These are phyloP conservation scores for Crithidia acanthocephali DNA, from an alignment of 208 protist genomes.

Conservation along the genomic window DNA sequence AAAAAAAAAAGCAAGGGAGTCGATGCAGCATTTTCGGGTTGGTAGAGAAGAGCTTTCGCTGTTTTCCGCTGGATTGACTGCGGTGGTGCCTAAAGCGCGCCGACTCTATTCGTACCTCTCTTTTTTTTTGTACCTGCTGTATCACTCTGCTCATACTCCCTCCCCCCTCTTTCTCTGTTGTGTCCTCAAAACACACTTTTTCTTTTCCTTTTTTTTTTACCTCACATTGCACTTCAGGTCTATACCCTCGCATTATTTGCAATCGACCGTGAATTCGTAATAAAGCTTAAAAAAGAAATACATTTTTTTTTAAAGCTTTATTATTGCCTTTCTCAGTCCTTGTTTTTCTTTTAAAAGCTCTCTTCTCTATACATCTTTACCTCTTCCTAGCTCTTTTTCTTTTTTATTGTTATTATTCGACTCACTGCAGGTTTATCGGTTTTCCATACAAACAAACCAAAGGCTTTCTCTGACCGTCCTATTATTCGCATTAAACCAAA, in stretches of 20 bases:
- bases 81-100: no score
- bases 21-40: no score
- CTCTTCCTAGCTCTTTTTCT: not conserved
- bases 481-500: not conserved
- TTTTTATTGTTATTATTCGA: not conserved
- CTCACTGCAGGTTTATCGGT: not conserved
- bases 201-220: no score
- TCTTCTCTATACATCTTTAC: constrained; percentile 1
- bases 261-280: constrained; percentile 6
- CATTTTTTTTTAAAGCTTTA: constrained; percentile 4
- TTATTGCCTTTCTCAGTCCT: constrained; percentile 1
- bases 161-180: no score
- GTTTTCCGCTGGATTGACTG: no score
- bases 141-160: no score
- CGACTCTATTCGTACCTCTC: no score
- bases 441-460: not conserved
- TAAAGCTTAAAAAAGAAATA: constrained; percentile 1
- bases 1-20: no score
- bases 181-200: no score
- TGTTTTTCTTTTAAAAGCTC: not conserved
- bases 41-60: no score
- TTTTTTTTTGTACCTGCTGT: no score
- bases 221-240: not conserved
- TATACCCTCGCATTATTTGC: constrained; percentile 4
- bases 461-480: not conserved